Base-by-base conservation (phyloP, 192 early-diverging fungal species). In the Entomortierella beljakovae region DNA sequence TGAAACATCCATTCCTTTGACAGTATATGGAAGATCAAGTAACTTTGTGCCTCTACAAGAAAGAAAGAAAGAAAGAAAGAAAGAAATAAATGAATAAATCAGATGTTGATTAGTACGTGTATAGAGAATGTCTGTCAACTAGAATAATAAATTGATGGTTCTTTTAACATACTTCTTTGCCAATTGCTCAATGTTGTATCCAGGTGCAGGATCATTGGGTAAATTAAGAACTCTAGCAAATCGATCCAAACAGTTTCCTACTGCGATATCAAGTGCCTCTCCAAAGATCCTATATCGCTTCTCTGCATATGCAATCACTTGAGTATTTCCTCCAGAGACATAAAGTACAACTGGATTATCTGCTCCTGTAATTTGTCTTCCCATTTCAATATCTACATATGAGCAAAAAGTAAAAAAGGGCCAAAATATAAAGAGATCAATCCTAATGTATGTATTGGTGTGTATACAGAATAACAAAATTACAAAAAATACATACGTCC, bases 1-100 rank as follows among this genome's bases (percentile, higher is more conserved):
- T 23, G 94, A 96, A 33, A 99, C 95, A 70, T 99, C 98, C 98
- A 99, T 99, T 34, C 98, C 98, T 80, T 99, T 99, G 80, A 99
- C 98, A 1, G 91, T 89, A 70, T 99, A 99, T 6, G 98, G 98
- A 40, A 99, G 83, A 71, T 95, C 94, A 42, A 97, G 82, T 67
- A 90, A 93, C 48, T 92, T 92, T 31, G 83, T 89, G 6, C 98
- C 98, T 54, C 95, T 94, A 63, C 55, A 25, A 33, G 93, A 93
- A 66, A 38, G 13, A 23, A 37, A 22, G 0, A 38, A 38, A 38
- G 6, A 13, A 6, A 38, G 6, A 38, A 38, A n/a, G 28, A 50
- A 28, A 38, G 13, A 23, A 37, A 22, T 1, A 38, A 38, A 38
- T 38, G 37, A 6, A 38, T 13, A 38, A 38, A n/a, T n/a, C n/a